Evolutionary conservation across 257 asterid genomes (phyloP).

Genomic region (Jacaranda mimosifolia): DNA sequence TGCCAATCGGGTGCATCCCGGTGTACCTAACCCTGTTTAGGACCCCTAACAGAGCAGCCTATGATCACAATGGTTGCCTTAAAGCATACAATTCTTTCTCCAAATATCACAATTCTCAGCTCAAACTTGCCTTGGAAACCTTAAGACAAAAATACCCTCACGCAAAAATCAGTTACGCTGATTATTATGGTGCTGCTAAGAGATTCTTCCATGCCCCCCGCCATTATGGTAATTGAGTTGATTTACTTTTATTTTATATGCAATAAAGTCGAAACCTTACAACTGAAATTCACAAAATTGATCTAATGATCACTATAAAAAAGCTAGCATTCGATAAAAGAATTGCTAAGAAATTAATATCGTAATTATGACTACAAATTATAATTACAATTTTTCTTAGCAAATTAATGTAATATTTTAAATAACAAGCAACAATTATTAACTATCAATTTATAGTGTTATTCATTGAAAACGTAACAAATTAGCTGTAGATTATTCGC

Average conservation of each 20-base stretch:
- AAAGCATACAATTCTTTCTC: conserved; percentile 58
- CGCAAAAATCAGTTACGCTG: conserved; percentile 62
- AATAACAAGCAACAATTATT: no score
- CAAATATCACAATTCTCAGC: conserved; percentile 53
- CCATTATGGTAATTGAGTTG: conserved; percentile 50
- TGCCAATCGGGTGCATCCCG: conserved; percentile 65
- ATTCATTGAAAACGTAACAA: no score
- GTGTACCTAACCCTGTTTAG: conserved; percentile 56
- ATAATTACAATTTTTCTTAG: no score
- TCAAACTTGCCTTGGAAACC: conserved; percentile 45
- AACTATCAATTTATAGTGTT: no score
- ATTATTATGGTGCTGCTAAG: conserved; percentile 62
- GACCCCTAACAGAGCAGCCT: conserved; percentile 49
- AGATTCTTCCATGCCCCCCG: conserved; percentile 49
- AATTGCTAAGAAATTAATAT: no score
- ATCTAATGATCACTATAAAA: no score
- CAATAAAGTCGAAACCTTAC: background rate
- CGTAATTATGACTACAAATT: no score
- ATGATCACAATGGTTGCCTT: conserved; percentile 60
- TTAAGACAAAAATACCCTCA: conserved; percentile 54
- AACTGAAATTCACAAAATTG: no score
- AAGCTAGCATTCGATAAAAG: no score
- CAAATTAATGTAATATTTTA: no score
- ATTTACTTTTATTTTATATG: no score
- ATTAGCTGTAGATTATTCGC: no score